Evolutionary conservation across 1,284 basidiomycete genomes (phyloP).

Genomic region (Omphalotus olearius): DNA sequence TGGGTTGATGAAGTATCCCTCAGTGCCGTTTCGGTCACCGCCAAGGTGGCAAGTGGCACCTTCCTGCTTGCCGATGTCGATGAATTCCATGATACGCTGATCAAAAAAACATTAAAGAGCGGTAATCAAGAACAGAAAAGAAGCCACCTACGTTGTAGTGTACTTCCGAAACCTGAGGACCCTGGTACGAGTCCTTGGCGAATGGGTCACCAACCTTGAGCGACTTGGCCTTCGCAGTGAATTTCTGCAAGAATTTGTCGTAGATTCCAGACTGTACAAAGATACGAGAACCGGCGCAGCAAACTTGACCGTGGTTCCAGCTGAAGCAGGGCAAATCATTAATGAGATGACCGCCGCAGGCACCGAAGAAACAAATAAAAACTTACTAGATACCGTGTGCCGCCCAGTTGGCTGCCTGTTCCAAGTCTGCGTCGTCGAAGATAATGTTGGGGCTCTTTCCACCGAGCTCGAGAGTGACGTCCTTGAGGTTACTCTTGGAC

Average conservation of each 20-base stretch:
- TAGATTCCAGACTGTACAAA: slow-evolving; percentile 66
- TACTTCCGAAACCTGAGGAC: slow-evolving; percentile 64
- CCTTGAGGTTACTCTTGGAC: slow-evolving; percentile 83
- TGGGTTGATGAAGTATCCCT: slow-evolving; percentile 74
- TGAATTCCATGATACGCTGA: slow-evolving; percentile 80
- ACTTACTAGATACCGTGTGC: slow-evolving; percentile 65
- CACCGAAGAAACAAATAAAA: neutral
- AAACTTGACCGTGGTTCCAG: slow-evolving; percentile 48
- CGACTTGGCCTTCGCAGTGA: slow-evolving; percentile 43
- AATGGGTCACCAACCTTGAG: slow-evolving; percentile 69
- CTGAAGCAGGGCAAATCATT: neutral
- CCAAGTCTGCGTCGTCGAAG: slow-evolving; percentile 57
- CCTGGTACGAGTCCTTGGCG: slow-evolving; percentile 57
- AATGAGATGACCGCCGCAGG: neutral
- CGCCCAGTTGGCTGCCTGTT: slow-evolving; percentile 69
- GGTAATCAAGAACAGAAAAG: slow-evolving; percentile 12
- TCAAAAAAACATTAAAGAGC: neutral
- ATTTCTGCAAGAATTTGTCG: slow-evolving; percentile 48
- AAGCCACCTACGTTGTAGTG: slow-evolving; percentile 50
- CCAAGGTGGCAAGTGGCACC: slow-evolving; percentile 81
- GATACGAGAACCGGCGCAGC: slow-evolving; percentile 66
- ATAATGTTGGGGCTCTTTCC: slow-evolving; percentile 59
- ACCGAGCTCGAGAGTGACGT: slow-evolving; percentile 74
- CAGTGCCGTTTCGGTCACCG: slow-evolving; percentile 66
- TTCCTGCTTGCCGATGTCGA: slow-evolving; percentile 77